A percentile compares a stretch with the other conserved stretches of the same genome.
Evolutionary conservation across 2,329 filamentous ascomycete species (phyloP).

Genomic region (Aspergillus quadricinctus): DNA sequence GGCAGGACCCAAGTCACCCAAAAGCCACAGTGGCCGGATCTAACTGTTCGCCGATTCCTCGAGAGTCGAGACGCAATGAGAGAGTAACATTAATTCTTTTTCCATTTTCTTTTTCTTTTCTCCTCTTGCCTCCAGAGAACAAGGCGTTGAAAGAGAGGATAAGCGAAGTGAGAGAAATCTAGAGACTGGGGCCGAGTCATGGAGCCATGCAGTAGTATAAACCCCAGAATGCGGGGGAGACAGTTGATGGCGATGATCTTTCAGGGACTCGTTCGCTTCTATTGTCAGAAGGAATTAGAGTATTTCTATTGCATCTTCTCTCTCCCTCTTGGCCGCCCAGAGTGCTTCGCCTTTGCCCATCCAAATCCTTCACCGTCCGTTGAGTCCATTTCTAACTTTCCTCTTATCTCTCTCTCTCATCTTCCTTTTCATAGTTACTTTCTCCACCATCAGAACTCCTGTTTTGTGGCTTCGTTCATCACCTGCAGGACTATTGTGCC

Average conservation of each 20-base stretch:
- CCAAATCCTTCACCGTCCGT: not conserved
- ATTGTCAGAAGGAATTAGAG: not conserved
- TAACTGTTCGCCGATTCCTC: not conserved
- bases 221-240: constrained; percentile 6
- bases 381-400: not conserved
- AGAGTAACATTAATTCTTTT: too few species aligned
- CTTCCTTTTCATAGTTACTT: not conserved
- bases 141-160: not conserved
- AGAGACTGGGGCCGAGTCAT: not conserved
- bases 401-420: not conserved
- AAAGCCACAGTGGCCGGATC: not conserved
- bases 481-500: not conserved
- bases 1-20: not conserved
- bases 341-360: not conserved
- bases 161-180: not conserved
- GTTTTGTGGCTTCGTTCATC: not conserved
- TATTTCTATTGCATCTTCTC: not conserved
- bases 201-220: not conserved
- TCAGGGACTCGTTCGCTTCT: constrained; percentile 4
- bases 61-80: too few species aligned
- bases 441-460: not conserved
- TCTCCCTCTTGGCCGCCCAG: too few species aligned
- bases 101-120: too few species aligned
- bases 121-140: not conserved
- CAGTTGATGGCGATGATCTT: constrained; percentile 9